Base-by-base conservation (phyloP, 306 rosid genomes). In the Astragalus glycyphyllos region DNA sequence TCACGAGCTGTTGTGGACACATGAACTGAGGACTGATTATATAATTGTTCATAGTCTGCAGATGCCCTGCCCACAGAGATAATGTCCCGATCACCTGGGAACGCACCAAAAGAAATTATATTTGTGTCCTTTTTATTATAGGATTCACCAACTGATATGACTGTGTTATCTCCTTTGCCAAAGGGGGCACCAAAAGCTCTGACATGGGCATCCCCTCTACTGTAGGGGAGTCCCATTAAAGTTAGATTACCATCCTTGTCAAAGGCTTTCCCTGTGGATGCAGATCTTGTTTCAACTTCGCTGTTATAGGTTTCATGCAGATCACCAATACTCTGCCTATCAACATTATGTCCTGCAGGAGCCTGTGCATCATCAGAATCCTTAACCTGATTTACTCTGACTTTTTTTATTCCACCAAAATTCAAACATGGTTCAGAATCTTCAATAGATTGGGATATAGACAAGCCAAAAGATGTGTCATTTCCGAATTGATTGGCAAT, bases 81-180 rank as follows among this genome's bases (percentile, higher is more conserved):
- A 70, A 84, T 70, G 48, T 83, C 92, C 70, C 79, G 88, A 45
- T 86, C 91, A 67, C 84, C 89, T 7, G 89, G 84, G 81, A 90
- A 88, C 46, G 77, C 90, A 31, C 84, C 82, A 85, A 88, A 90
- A 68, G 90, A 75, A 62, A 86, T 74, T 72, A 84, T 58, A 72
- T 64, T 76, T 6, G 80, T 17, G 70, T 87, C 88, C 59, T 79
- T 87, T 79, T 82, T 86, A 71, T 76, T 20, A 55, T 58, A 88
- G 69, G 84, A 71, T 50, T 83, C 90, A 59, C 66, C 80, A 41
- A 80, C 26, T 47, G 96, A 77, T 47, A 81, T 54, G 35, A 68
- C 66, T 69, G 60, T 76, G 42, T 73, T 86, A 56, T 83, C 86
- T 54, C 65, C 82, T 62, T 78, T 80, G 48, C 82, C 74, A 75